These are phyloP conservation scores for Tylopilus sp. DNA, from an alignment of 768 basidiomycete species.

Conservation along the genomic window DNA sequence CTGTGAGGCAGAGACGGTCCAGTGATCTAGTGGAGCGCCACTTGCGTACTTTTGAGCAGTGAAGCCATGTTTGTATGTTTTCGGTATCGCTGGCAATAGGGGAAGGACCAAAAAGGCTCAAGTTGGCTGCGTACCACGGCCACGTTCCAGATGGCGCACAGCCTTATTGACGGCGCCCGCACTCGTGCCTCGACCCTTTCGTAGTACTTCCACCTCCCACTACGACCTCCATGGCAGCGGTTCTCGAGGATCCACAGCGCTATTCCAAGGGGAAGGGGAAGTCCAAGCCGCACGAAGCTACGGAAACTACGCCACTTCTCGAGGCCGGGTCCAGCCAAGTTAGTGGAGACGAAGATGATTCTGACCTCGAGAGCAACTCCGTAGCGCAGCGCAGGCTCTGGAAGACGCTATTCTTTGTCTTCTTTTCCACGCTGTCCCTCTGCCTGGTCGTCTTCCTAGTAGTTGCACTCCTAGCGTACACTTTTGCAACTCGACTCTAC, in stretches of 20 bases:
- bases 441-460: conserved; percentile 45
- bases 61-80: neutral
- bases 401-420: conserved; percentile 43
- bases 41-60: neutral
- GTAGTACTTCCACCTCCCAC: conserved; percentile 1
- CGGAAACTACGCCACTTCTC: conserved; percentile 32
- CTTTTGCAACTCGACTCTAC: conserved; percentile 58
- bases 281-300: conserved; percentile 18
- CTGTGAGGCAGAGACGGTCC: conserved; percentile 32
- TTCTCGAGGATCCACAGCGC: conserved; percentile 12
- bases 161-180: conserved; percentile 1
- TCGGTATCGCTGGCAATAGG: neutral
- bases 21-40: neutral
- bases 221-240: conserved; percentile 21
- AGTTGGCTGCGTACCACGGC: conserved; percentile 1
- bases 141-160: conserved; percentile 19
- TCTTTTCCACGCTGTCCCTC: conserved; percentile 52
- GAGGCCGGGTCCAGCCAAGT: conserved; percentile 20
- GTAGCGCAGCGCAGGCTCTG: conserved; percentile 28
- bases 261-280: conserved; percentile 29
- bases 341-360: conserved; percentile 19
- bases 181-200: neutral
- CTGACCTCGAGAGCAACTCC: conserved; percentile 19
- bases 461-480: conserved; percentile 56
- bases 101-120: conserved; percentile 2